phyloP scores from a whole-genome alignment of 768 basidiomycete species.

The Hortiboletus flavorubellus region DNA sequence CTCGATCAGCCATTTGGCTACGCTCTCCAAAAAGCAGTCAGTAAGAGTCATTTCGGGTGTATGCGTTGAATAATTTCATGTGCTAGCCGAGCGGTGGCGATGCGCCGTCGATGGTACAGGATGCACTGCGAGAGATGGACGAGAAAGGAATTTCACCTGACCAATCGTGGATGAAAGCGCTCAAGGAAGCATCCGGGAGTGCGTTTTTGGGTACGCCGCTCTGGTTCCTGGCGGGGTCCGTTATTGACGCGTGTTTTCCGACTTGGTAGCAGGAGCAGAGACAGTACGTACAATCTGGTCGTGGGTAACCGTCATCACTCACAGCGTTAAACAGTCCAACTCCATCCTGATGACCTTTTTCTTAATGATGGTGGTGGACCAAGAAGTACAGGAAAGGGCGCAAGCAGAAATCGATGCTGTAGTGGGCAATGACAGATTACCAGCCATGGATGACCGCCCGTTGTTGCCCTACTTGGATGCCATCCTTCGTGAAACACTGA shows the following conservation, averaged over 20 bases:
- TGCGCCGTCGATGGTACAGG: neutral
- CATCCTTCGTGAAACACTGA: neutral
- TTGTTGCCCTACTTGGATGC: constrained; percentile 8
- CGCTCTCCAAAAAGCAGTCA: constrained; percentile 1
- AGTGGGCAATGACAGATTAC: constrained; percentile 1
- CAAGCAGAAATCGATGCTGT: constrained; percentile 9
- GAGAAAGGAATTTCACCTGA: neutral
- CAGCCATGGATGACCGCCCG: constrained; percentile 2
- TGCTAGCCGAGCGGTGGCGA: neutral
- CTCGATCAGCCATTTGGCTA: constrained; percentile 4
- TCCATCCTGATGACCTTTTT: constrained; percentile 7
- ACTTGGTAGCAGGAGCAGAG: constrained; percentile 3
- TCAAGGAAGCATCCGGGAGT: constrained; percentile 2
- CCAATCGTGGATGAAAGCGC: neutral
- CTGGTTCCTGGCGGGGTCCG: neutral
- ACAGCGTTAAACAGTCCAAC: neutral
- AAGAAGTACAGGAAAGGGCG: neutral
- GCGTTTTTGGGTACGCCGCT: constrained; percentile 3
- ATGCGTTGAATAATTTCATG: neutral
- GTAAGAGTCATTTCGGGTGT: neutral
- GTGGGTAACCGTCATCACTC: neutral
- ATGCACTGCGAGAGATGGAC: neutral
- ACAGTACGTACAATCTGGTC: neutral
- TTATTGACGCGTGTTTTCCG: neutral
- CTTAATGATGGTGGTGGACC: constrained; percentile 11